These are phyloP conservation scores for Lepiota venenata DNA, from an alignment of 768 basidiomycete genomes.

Conservation along the genomic window DNA sequence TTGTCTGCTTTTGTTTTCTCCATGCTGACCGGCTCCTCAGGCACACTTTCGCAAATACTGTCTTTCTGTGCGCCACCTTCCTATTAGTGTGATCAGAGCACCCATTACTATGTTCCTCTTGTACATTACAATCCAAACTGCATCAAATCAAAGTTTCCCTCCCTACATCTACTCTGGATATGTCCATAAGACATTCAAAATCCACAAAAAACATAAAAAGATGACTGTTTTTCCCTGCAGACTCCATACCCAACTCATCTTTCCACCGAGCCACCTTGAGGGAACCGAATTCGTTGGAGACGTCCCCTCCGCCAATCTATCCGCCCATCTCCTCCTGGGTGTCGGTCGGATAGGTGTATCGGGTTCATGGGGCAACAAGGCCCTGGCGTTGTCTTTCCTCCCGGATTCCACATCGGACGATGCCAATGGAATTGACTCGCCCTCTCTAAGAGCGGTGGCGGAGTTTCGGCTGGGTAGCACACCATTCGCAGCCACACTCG, in stretches of 20 bases:
- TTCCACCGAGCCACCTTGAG: slow-evolving; percentile 22
- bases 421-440: slow-evolving; percentile 15
- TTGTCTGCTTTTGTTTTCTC: background rate
- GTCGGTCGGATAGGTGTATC: slow-evolving; percentile 34
- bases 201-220: slow-evolving; percentile 47
- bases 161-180: slow-evolving; percentile 11
- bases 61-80: background rate
- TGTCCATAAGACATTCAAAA: slow-evolving; percentile 48
- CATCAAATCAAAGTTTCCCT: background rate
- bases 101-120: too few relatives aligned
- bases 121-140: background rate
- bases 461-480: background rate
- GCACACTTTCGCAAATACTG: slow-evolving; percentile 4
- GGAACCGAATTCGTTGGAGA: slow-evolving; percentile 17
- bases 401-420: slow-evolving; percentile 12
- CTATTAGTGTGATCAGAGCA: too few relatives aligned
- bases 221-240: slow-evolving; percentile 33
- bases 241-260: slow-evolving; percentile 20
- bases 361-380: slow-evolving; percentile 27
- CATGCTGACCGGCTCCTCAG: slow-evolving; percentile 17
- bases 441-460: background rate
- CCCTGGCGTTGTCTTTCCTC: slow-evolving; percentile 22
- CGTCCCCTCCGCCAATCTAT: slow-evolving; percentile 40
- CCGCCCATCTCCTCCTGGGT: slow-evolving; percentile 41
- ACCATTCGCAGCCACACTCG: slow-evolving; percentile 21